Percentiles rank a stretch among this genome's conserved stretches.
Conservation (phyloP, 306 rosid genomes). For the Vachellia collinsii region DNA sequence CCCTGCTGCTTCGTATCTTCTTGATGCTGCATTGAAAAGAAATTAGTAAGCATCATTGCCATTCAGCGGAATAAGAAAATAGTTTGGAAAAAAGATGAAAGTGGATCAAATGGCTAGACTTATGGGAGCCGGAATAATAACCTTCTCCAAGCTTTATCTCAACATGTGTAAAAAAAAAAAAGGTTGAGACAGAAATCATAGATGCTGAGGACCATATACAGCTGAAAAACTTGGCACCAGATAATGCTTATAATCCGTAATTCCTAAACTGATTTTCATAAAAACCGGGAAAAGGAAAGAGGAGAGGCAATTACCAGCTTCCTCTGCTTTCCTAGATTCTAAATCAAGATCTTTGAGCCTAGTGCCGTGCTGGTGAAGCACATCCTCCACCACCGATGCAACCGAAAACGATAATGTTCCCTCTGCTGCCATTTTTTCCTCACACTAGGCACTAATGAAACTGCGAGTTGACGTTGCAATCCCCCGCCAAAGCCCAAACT, state of each 20-base stretch:
- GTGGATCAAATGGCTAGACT: conserved; percentile 1
- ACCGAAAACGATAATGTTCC: conserved; percentile 73
- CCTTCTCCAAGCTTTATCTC: neutral
- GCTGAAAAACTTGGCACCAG: neutral
- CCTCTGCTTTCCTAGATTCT: conserved; percentile 80
- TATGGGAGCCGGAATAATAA: conserved; percentile 6
- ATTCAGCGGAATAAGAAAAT: neutral
- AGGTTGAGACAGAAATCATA: neutral
- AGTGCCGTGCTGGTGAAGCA: conserved; percentile 83
- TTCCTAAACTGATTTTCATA: conserved; percentile 9
- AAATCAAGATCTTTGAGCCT: conserved; percentile 76
- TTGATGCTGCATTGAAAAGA: conserved; percentile 57
- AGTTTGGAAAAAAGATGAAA: conserved; percentile 25
- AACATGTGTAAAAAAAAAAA: neutral
- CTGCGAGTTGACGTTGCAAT: conserved; percentile 21
- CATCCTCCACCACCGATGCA: conserved; percentile 82
- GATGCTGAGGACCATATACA: neutral
- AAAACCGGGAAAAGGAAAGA: neutral
- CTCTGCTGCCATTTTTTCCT: conserved; percentile 36
- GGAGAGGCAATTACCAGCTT: conserved; percentile 63
- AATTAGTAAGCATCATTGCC: conserved; percentile 19
- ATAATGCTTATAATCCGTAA: conserved; percentile 12
- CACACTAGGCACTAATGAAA: neutral
- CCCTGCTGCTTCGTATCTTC: conserved; percentile 94
- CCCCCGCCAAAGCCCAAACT: conserved; percentile 24